Percentiles rank a stretch among this genome's conserved stretches.
Evolutionary conservation across 2,329 filamentous ascomycete species (phyloP).

Genomic region (Fusarium sp.): DNA sequence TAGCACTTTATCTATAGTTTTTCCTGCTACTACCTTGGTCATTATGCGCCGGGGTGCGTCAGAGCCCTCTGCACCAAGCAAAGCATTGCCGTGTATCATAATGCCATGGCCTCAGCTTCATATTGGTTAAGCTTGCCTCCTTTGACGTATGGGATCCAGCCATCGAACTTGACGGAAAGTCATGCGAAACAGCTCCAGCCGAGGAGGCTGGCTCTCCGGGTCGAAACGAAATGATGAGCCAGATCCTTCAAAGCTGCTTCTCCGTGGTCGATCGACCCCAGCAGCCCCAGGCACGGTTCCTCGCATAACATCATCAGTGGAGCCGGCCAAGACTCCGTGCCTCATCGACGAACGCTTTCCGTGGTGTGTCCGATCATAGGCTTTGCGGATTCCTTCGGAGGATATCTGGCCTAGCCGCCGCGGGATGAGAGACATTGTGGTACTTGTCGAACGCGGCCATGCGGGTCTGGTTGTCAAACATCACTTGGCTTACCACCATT

Average conservation of each 20-base stretch:
- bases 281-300: conserved; percentile 2
- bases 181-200: conserved; percentile 15
- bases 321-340: conserved; percentile 22
- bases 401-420: conserved; percentile 6
- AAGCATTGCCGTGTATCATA: conserved; percentile 40
- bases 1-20: background rate
- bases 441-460: conserved; percentile 5
- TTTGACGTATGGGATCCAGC: conserved; percentile 11
- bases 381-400: conserved; percentile 6
- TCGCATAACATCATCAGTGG: conserved; percentile 36
- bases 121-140: conserved; percentile 15
- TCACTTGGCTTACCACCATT: conserved; percentile 7
- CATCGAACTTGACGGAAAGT: conserved; percentile 18
- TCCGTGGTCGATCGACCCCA: background rate
- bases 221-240: conserved; percentile 35
- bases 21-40: background rate
- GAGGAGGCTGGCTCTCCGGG: conserved; percentile 18
- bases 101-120: conserved; percentile 13
- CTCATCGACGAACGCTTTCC: conserved; percentile 16
- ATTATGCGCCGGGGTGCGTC: conserved; percentile 21
- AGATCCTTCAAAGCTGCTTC: conserved; percentile 10
- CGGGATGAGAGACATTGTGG: conserved; percentile 8
- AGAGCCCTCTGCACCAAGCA: conserved; percentile 31
- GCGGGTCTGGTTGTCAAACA: conserved; percentile 1
- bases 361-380: conserved; percentile 10